Conservation (phyloP, 192 early-diverging fungal species). For the Backusella morwellensis region DNA sequence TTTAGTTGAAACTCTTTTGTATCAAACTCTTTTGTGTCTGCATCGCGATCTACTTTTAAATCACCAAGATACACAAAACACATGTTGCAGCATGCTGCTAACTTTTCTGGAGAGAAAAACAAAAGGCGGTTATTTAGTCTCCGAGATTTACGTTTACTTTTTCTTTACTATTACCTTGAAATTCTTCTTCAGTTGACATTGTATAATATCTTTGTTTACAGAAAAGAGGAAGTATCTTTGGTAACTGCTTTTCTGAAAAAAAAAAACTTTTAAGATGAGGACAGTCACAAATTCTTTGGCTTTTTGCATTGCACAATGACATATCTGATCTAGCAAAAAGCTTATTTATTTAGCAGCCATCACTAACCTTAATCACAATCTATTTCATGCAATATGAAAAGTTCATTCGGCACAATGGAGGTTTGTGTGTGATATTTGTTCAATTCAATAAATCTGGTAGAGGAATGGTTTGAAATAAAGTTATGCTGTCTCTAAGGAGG, state of each 20-base stretch:
- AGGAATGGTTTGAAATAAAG: neutral
- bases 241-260: neutral
- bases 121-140: neutral
- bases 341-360: no score
- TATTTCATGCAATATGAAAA: neutral
- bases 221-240: neutral
- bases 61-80: slow-evolving; percentile 13
- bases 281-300: neutral
- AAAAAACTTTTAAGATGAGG: neutral
- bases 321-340: no score
- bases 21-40: slow-evolving; percentile 12
- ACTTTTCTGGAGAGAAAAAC: neutral
- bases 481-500: neutral
- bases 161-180: slow-evolving; percentile 14
- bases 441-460: neutral
- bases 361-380: neutral
- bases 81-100: slow-evolving; percentile 14
- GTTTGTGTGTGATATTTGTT: no score
- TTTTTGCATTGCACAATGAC: neutral
- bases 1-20: slow-evolving; percentile 17
- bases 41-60: slow-evolving; percentile 1
- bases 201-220: neutral
- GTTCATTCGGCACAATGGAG: no score
- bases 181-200: slow-evolving; percentile 12
- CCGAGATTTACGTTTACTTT: neutral